phyloP scores from a whole-genome alignment of 768 basidiomycete genomes.

The Pleurotus citrinopileatus region DNA sequence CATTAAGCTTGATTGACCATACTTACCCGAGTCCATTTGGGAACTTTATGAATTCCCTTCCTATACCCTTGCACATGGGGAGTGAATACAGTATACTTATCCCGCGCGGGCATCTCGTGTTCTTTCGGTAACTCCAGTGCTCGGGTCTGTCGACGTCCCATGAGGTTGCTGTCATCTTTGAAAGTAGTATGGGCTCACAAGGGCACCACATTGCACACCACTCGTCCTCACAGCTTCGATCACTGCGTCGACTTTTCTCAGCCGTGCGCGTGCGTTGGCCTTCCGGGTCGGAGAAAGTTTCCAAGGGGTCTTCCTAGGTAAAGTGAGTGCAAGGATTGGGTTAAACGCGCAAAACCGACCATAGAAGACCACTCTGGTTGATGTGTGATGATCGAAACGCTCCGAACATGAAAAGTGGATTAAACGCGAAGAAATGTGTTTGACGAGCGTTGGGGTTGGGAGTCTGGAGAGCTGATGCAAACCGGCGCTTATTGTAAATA shows the following conservation, averaged over 20 bases:
- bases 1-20: background rate
- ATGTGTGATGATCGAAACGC: conserved; percentile 74
- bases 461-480: too few relatives aligned
- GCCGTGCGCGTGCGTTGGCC: conserved; percentile 82
- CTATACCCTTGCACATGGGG: conserved; percentile 71
- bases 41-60: conserved; percentile 95
- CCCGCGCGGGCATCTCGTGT: conserved; percentile 85
- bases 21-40: conserved; percentile 93
- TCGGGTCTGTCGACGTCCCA: conserved; percentile 41
- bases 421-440: background rate
- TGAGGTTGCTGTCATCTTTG: background rate
- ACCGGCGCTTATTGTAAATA: background rate
- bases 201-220: conserved; percentile 71
- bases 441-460: conserved; percentile 20
- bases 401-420: conserved; percentile 65
- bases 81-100: conserved; percentile 94
- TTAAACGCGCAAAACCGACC: conserved; percentile 45
- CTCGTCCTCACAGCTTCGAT: conserved; percentile 84
- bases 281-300: conserved; percentile 89
- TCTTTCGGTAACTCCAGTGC: conserved; percentile 90
- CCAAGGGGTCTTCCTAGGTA: conserved; percentile 89
- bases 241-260: conserved; percentile 92
- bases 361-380: conserved; percentile 76
- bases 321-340: conserved; percentile 4
- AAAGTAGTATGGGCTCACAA: conserved; percentile 51